Evolutionary conservation across 352 stramenopile genomes (phyloP).

Genomic region (Globisporangium perplexum): DNA sequence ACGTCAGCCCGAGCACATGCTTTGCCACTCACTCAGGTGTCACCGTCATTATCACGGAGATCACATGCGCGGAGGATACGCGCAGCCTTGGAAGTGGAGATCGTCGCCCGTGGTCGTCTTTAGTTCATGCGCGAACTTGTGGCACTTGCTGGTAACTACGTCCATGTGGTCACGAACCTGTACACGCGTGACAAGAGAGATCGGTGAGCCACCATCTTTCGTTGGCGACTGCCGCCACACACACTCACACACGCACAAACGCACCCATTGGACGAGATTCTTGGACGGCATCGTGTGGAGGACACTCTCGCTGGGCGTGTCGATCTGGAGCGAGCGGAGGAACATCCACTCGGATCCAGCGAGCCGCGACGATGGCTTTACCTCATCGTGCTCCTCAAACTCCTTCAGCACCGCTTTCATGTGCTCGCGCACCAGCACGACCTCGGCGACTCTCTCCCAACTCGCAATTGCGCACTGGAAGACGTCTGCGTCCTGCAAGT

Average conservation of each 20-base stretch:
- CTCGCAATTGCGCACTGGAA: conserved; percentile 31
- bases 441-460: conserved; percentile 38
- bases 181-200: neutral
- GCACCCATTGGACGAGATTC: conserved; percentile 41
- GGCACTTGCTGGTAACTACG: conserved; percentile 33
- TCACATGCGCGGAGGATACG: conserved; percentile 27
- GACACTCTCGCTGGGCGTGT: conserved; percentile 13
- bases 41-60: neutral
- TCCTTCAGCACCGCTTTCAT: conserved; percentile 34
- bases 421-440: conserved; percentile 41
- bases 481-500: conserved; percentile 34
- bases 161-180: conserved; percentile 41
- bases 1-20: too few relatives aligned
- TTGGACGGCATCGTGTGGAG: conserved; percentile 3
- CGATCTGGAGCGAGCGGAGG: conserved; percentile 28
- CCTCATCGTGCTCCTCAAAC: conserved; percentile 27
- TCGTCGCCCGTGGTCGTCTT: conserved; percentile 52
- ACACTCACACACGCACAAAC: neutral
- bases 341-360: conserved; percentile 31
- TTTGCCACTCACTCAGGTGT: too few relatives aligned
- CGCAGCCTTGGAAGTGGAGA: conserved; percentile 50
- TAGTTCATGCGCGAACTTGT: conserved; percentile 30
- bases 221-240: too few relatives aligned
- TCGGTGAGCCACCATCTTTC: too few relatives aligned
- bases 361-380: conserved; percentile 23